Conservation (phyloP, 805 yeast species). For the Zygosaccharomyces bisporus region DNA sequence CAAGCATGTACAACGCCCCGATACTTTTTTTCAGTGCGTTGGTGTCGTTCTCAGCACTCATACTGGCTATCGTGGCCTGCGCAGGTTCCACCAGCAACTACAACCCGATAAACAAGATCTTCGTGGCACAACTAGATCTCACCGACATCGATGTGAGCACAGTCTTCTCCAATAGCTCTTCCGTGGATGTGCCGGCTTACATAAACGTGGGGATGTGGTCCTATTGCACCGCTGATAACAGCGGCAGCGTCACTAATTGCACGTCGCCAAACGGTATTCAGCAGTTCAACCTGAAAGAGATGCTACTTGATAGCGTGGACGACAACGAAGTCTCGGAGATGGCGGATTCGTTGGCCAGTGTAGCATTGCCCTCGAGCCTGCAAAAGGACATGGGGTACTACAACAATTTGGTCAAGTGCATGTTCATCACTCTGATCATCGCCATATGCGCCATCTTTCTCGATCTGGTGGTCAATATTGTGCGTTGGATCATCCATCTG, state of each 20-base stretch:
- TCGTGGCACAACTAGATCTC: conserved; percentile 47
- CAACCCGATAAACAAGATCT: conserved; percentile 43
- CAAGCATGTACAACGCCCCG: conserved; percentile 23
- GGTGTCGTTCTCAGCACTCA: conserved; percentile 42
- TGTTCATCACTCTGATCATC: conserved; percentile 52
- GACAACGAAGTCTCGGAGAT: conserved; percentile 24
- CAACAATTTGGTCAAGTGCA: conserved; percentile 49
- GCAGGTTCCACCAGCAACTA: conserved; percentile 48
- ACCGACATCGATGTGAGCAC: conserved; percentile 30
- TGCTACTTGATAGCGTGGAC: conserved; percentile 28
- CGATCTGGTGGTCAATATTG: conserved; percentile 37
- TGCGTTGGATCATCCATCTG: conserved; percentile 40
- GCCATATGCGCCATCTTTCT: conserved; percentile 46
- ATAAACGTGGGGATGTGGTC: conserved; percentile 61
- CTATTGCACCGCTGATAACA: conserved; percentile 48
- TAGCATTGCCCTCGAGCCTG: conserved; percentile 54
- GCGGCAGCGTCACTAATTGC: conserved; percentile 23
- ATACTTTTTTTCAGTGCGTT: conserved; percentile 27
- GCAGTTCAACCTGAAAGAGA: conserved; percentile 25
- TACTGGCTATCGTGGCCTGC: conserved; percentile 47
- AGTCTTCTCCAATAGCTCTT: conserved; percentile 12
- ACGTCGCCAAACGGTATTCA: conserved; percentile 33
- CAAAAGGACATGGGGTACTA: conserved; percentile 44
- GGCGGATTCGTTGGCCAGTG: conserved; percentile 27
- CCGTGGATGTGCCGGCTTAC: conserved; percentile 41